A percentile compares a stretch with the other conserved stretches of the same genome.
phyloP scores from a whole-genome alignment of 495 filamentous ascomycete genomes.

The Annulohypoxylon bovei region DNA sequence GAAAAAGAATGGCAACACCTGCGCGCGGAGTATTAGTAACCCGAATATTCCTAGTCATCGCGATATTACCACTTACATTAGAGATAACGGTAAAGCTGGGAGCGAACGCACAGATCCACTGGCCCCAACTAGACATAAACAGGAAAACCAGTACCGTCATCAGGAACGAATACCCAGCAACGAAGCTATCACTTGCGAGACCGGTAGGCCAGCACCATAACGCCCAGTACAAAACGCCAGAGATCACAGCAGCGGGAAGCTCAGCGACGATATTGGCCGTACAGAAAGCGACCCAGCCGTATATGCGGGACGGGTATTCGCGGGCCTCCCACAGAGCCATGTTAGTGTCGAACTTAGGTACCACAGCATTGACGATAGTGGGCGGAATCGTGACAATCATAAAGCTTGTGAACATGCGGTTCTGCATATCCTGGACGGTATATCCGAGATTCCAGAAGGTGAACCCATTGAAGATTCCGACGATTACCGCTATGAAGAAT shows the following conservation, averaged over 20 bases:
- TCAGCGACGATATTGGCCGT: conserved; percentile 80
- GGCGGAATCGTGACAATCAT: conserved; percentile 78
- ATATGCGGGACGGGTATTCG: conserved; percentile 80
- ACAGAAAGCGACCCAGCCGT: conserved; percentile 84
- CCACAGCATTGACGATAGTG: conserved; percentile 74
- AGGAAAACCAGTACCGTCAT: conserved; percentile 86
- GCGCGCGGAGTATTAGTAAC: neutral
- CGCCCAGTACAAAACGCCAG: conserved; percentile 73
- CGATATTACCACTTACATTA: conserved; percentile 56
- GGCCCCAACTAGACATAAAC: conserved; percentile 80
- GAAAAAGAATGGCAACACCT: conserved; percentile 78
- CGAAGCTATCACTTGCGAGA: conserved; percentile 68
- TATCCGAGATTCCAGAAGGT: conserved; percentile 82
- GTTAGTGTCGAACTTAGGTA: conserved; percentile 85
- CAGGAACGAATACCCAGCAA: conserved; percentile 83
- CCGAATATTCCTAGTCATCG: neutral
- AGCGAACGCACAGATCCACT: conserved; percentile 86
- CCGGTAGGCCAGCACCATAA: conserved; percentile 86
- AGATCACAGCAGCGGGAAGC: conserved; percentile 75
- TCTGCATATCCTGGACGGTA: conserved; percentile 75
- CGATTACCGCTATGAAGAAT: conserved; percentile 60
- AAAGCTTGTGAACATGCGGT: conserved; percentile 82
- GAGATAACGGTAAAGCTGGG: conserved; percentile 83
- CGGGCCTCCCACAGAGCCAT: conserved; percentile 78
- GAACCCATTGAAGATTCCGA: conserved; percentile 84